phyloP scores from a whole-genome alignment of 441 rosid species.

The Eugenia klotzschiana region DNA sequence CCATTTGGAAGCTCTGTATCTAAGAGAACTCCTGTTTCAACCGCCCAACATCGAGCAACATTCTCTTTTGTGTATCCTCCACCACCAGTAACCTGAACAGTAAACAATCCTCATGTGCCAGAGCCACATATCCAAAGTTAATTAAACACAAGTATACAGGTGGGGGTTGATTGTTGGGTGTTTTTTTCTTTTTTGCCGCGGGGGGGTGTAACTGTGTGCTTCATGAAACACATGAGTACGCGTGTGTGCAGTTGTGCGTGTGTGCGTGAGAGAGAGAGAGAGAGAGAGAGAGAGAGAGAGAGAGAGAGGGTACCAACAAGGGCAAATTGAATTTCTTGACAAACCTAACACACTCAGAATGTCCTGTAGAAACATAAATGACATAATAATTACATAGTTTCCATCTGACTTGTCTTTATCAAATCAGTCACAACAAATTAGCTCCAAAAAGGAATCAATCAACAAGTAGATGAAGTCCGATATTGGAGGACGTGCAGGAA shows the following conservation, averaged over 20 bases:
- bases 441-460: background rate
- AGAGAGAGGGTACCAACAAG: constrained; percentile 46
- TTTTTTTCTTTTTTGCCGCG: no score
- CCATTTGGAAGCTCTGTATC: constrained; percentile 91
- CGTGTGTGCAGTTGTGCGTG: background rate
- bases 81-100: constrained; percentile 88
- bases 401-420: background rate
- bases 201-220: background rate
- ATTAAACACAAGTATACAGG: background rate
- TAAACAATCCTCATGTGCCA: background rate
- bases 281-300: constrained; percentile 1
- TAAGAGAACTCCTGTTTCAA: constrained; percentile 84
- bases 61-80: constrained; percentile 97
- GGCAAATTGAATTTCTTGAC: constrained; percentile 93
- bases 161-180: background rate
- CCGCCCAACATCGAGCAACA: constrained; percentile 97
- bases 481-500: constrained; percentile 2
- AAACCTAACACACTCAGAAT: constrained; percentile 87
- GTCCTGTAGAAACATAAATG: constrained; percentile 41
- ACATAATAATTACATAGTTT: background rate
- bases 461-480: background rate
- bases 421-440: background rate
- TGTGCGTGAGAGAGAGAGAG: background rate
- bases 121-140: background rate
- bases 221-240: background rate